Percentiles rank a stretch among this genome's conserved stretches.
Evolutionary conservation across 805 yeast genomes (phyloP).

Genomic region (Saccharomycopsis vini): DNA sequence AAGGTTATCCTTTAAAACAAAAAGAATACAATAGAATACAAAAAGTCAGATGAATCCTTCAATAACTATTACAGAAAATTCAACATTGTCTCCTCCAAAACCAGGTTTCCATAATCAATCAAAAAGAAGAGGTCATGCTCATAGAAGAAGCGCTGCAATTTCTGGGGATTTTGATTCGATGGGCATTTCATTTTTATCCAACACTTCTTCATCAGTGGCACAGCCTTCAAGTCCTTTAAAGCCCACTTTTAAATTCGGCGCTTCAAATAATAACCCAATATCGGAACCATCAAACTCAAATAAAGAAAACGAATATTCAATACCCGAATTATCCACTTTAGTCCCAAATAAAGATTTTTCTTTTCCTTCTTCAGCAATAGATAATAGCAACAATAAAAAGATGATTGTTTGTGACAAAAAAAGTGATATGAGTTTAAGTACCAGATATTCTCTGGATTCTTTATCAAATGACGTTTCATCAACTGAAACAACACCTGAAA

Average conservation of each 20-base stretch:
- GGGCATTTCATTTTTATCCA: slow-evolving; percentile 21
- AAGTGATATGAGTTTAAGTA: slow-evolving; percentile 16
- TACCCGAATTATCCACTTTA: background rate
- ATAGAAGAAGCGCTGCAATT: slow-evolving; percentile 79
- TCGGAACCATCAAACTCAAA: background rate
- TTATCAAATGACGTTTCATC: slow-evolving; percentile 20
- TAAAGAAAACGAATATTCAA: background rate
- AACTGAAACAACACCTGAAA: slow-evolving; percentile 24
- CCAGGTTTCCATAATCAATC: background rate
- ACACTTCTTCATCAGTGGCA: background rate
- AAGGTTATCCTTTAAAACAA: too few species aligned
- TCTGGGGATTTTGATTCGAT: slow-evolving; percentile 71
- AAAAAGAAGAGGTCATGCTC: slow-evolving; percentile 54
- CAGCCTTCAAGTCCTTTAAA: slow-evolving; percentile 10
- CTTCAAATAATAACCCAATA: background rate
- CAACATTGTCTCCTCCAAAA: background rate
- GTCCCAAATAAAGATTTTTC: slow-evolving; percentile 12
- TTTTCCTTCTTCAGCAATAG: slow-evolving; percentile 2
- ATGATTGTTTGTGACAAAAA: slow-evolving; percentile 6
- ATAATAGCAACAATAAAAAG: background rate
- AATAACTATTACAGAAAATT: background rate
- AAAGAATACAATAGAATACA: too few species aligned
- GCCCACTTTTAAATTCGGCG: slow-evolving; percentile 13
- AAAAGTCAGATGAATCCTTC: too few species aligned
- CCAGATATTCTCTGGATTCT: slow-evolving; percentile 18